Percentiles rank a stretch among this genome's conserved stretches.
Conservation (phyloP, 805 yeast genomes). For the Candida alai region DNA sequence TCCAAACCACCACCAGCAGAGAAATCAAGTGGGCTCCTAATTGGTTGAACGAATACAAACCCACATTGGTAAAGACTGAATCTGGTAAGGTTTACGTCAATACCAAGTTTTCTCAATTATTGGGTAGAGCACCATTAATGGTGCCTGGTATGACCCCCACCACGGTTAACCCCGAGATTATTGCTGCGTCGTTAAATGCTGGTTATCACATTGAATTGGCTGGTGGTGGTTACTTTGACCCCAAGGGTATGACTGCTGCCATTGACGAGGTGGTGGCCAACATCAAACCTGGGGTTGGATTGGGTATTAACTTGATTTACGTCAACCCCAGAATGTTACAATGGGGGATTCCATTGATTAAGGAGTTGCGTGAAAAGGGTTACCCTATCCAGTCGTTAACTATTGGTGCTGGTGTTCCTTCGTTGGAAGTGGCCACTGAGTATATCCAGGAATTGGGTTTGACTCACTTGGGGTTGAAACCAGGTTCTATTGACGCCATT, state of each 20-base stretch:
- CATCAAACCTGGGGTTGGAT: slow-evolving; percentile 81
- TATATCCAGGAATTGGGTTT: slow-evolving; percentile 89
- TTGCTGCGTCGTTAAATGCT: slow-evolving; percentile 89
- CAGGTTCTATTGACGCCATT: slow-evolving; percentile 95
- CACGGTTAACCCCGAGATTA: slow-evolving; percentile 91
- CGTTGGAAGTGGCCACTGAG: slow-evolving; percentile 94
- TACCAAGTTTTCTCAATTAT: slow-evolving; percentile 86
- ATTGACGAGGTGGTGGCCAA: slow-evolving; percentile 63
- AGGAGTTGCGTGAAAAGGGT: slow-evolving; percentile 82
- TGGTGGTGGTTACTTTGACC: slow-evolving; percentile 96
- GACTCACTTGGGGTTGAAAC: slow-evolving; percentile 93
- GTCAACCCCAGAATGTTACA: slow-evolving; percentile 97
- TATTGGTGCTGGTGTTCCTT: slow-evolving; percentile 99
- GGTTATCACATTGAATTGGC: slow-evolving; percentile 98
- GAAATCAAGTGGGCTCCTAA: slow-evolving; percentile 79
- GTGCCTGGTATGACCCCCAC: slow-evolving; percentile 99
- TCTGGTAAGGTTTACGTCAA: slow-evolving; percentile 79
- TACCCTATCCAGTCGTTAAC: slow-evolving; percentile 95
- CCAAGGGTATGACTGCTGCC: slow-evolving; percentile 68
- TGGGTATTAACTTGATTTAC: slow-evolving; percentile 88
- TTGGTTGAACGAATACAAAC: slow-evolving; percentile 88
- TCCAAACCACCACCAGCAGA: slow-evolving; percentile 55
- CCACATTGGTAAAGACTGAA: slow-evolving; percentile 72
- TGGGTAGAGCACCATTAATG: slow-evolving; percentile 94
- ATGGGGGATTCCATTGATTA: slow-evolving; percentile 97